Base-by-base conservation (phyloP, 768 basidiomycete genomes). In the Podaxis sp. region DNA sequence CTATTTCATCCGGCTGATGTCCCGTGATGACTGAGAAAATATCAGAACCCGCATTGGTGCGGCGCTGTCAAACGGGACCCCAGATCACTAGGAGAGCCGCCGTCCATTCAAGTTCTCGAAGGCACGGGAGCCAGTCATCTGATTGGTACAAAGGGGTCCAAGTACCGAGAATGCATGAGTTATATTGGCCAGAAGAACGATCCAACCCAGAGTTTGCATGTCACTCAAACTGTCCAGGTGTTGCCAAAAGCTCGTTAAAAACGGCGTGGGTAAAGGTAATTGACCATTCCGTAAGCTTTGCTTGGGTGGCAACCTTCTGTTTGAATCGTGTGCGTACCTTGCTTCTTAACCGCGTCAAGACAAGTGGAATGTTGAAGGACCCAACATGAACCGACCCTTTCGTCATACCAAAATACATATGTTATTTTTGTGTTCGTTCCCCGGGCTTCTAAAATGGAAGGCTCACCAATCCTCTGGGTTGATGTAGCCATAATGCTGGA, bases 1-100 rank as follows among this genome's bases (percentile, higher is more conserved):
- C 42, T 60, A 60, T 60, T 60, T 60, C 59, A 48, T 61, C 59
- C 59, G 57, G 47, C n/a, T 59, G 23, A n/a, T 27, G 36, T 47
- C 59, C 52, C 59, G 59, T 59, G 23, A n/a, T 27, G 59, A 55
- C 59, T 32, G 44, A 32, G 32, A 13, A 54, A 40, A 28, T 59
- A 38, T 32, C 35, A 37, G 27, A n/a, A 23, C 23, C 38, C n/a
- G 37, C 27, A 44, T 47, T 10, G 48, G 21, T 58, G 57, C 48
- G 50, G 48, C 14, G 21, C 36, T 42, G 57, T 32, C 36, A 51
- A 35, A 38, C 25, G n/a, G 23, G 18, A 37, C 25, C 27, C 37
- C 37, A 40, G 18, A 51, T 59, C 57, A 59, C 21, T 28, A 50
- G 47, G 42, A 44, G 18, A 4, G 42, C n/a, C 32, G 32, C 32